Base-by-base conservation (phyloP, 768 basidiomycete genomes). In the Lentinula sp. region DNA sequence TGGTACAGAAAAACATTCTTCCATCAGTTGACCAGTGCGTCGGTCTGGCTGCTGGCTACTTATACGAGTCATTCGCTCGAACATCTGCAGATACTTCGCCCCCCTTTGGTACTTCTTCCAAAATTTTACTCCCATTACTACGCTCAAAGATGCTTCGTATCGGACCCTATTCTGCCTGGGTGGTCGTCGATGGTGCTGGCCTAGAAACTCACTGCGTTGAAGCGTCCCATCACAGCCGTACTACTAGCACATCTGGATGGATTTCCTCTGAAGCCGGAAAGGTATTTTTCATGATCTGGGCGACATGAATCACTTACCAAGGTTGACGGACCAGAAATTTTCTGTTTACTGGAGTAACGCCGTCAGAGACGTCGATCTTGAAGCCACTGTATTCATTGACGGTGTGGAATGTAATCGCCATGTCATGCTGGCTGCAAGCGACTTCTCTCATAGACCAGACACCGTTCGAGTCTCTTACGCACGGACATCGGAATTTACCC, bases 391-490 rank as follows among this genome's bases (percentile, higher is more conserved):
- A 18, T 49, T 6, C 4, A 59, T 59, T 18, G 57, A 59, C 18
- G 57, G 57, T 12, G 46, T 59, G 12, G 57, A 49, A 49, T 59
- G 57, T 37, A 51, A 49, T n/a, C 57, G 57, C 32, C 57, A 59
- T 49, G 39, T 59, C 10, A 59, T 59, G 57, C 23, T 59, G 4
- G 12, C 32, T 37, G 57, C 57, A 49, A 16, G 1, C 28, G 49
- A 59, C 7, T 59, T 59, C 41, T 46, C 45, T 18, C 33, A 49
- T 36, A 51, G 18, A 59, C 28, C 57, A 37, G 37, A 59, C 35
- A 59, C 37, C 18, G 35, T 59, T 18, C 35, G 49, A 20, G 37
- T 59, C 18, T 59, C 57, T 9, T 48, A 37, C 46, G 37, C 49
- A 2, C 10, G 57, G 18, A 59, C 57, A 32, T 59, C 57, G 7